Evolutionary conservation across 1,284 basidiomycete genomes (phyloP), one percentile per base, ranked within the genome.

Genomic region (Lignosus rhinocerotis): DNA sequence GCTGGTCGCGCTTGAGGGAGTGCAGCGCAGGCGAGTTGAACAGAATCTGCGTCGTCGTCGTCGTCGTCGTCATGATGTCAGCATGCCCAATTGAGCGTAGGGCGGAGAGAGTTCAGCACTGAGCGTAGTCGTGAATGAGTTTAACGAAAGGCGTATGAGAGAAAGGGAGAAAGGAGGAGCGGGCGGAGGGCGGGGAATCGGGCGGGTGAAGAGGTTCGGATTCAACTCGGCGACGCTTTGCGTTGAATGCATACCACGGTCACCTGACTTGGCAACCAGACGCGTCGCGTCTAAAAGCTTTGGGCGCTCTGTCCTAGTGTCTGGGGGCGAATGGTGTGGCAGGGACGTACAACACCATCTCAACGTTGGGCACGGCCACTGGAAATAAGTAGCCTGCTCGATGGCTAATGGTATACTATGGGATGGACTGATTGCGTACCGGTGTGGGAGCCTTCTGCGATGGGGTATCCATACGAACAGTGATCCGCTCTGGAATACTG

Each of bases 1-100:
- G 86, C 67, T 92, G 90, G 50, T 90, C 84, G 49, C 90, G 86
- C 70, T 90, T 91, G 42, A 92, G 81, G 11, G 88, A 87, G 68
- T 90, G 83, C 25, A 92, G 73, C 0, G 90, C 90, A 0, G 89
- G 88, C 3, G 88, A 89, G 72, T 92, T 90, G 75, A 88, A 90
- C 8, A 92, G 73, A 51, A 92, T 92, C 66, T 89, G 79, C 0
- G 87, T 89, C 1, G 87, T 88, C 6, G 84, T 84, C 0, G 87
- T 89, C 1, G 87, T 88, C 6, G 84, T 84, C 41, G 85, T 81
- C 86, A 83, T 84, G 34, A 58, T 44, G 39, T 39, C 36, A 16
- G 25, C 51, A 58, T 56, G 10, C 41, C 41, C n/a, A 11, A 1
- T 7, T 2, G 41, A 21, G 17, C 9, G 43, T 30, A 21, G 10